Evolutionary conservation across 2,329 filamentous ascomycete species (phyloP), one percentile per base, ranked within the genome.

Genomic region (Cordyceps fumosorosea): DNA sequence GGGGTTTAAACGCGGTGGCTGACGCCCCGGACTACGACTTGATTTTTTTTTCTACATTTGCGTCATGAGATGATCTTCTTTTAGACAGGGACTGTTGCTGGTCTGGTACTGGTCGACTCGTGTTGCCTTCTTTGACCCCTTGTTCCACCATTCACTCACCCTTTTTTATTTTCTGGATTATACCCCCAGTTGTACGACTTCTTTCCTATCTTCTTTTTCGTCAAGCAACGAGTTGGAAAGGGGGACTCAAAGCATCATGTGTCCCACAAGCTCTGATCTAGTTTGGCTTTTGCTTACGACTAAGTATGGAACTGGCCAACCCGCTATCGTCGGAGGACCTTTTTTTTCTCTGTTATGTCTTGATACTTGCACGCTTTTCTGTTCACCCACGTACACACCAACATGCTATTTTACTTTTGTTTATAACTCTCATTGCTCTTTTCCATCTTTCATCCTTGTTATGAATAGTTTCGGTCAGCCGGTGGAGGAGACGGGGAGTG

Each of bases 1-100:
- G 86, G 86, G 67, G 86, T 89, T 62, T 88, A 77, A 8, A 44
- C 5, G 29, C 7, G 22, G 20, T 18, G 5, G 37, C 12, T 40
- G 18, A 51, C 26, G 47, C 50, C 37, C 6, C 29, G 29, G 22
- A 42, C 16, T 6, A 4, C 8, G 34, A n/a, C 12, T 53, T 53
- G 45, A 5, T 12, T 32, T 47, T 14, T 12, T 45, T 24, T 48
- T 55, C 50, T 57, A 37, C 24, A 47, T 48, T 20, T 61, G 52
- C 52, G 32, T 56, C 52, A 61, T 29, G 59, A 61, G 10, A 32
- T 53, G 40, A 40, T 51, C 29, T 29, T 29, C 29, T 29, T 54
- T 10, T 53, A 59, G 47, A 59, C 47, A 29, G 37, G 34, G 20
- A 48, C 3, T 53, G 24, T 42, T 32, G 16, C 52, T 45, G 22